A percentile compares a stretch with the other conserved stretches of the same genome.
These are phyloP conservation scores for Amphicarpaea edgeworthii DNA, from an alignment of 306 rosid species.

Conservation along the genomic window DNA sequence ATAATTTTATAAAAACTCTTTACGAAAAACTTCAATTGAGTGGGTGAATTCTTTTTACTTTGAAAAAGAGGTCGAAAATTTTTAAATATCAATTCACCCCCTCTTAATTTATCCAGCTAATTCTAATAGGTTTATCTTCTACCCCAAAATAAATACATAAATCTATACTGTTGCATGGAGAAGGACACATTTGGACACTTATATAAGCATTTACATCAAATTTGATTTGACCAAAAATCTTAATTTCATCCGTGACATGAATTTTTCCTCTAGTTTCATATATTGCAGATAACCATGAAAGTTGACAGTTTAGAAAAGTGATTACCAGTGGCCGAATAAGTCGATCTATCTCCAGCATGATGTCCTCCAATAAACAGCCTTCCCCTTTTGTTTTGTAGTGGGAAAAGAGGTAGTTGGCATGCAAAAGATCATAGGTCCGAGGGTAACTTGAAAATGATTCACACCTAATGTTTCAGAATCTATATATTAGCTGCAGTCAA, in stretches of 20 bases:
- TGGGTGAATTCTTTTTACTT: no score
- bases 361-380: conserved; percentile 80
- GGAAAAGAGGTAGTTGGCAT: conserved; percentile 78
- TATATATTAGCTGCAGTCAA: conserved; percentile 44
- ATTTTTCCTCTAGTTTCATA: conserved; percentile 37
- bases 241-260: conserved; percentile 19
- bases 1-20: no score
- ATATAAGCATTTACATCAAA: conserved; percentile 11
- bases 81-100: no score
- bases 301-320: conserved; percentile 10
- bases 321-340: conserved; percentile 84
- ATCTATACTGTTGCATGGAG: no score
- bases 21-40: no score
- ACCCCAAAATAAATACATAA: no score
- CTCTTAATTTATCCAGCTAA: no score
- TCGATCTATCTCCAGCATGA: conserved; percentile 96
- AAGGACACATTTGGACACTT: background rate
- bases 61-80: no score
- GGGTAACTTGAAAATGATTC: conserved; percentile 97
- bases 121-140: no score
- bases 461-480: conserved; percentile 66
- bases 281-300: conserved; percentile 21
- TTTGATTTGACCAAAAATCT: conserved; percentile 2
- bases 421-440: conserved; percentile 86
- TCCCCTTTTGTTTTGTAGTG: conserved; percentile 65